phyloP scores from a whole-genome alignment of 2,329 filamentous ascomycete genomes.

The Mycocentrospora acerina region DNA sequence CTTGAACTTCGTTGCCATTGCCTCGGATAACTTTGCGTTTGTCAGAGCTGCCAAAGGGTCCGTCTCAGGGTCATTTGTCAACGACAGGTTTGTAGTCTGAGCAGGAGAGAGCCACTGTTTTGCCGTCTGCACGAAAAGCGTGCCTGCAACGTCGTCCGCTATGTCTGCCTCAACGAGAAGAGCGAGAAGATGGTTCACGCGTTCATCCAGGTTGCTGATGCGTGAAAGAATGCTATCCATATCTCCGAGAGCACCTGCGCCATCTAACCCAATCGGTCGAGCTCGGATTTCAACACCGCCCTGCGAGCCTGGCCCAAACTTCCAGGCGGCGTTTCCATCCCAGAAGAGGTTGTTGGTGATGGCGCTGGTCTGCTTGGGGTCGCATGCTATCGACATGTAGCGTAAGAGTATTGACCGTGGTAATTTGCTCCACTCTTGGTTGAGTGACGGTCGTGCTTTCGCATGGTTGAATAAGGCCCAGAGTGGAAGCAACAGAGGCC shows the following conservation, averaged over 20 bases:
- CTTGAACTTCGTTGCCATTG: conserved; percentile 63
- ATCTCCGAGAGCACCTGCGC: conserved; percentile 54
- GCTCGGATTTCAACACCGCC: conserved; percentile 56
- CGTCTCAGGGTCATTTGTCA: conserved; percentile 33
- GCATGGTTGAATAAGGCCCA: conserved; percentile 64
- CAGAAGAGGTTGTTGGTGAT: conserved; percentile 60
- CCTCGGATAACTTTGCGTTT: conserved; percentile 64
- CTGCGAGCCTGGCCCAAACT: conserved; percentile 49
- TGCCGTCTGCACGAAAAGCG: conserved; percentile 62
- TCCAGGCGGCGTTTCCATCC: conserved; percentile 57
- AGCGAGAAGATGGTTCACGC: conserved; percentile 24
- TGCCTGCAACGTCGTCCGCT: conserved; percentile 57
- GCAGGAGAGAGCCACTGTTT: conserved; percentile 55
- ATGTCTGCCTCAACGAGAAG: conserved; percentile 53
- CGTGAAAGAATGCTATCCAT: conserved; percentile 63
- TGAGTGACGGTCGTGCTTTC: conserved; percentile 29
- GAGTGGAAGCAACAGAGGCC: conserved; percentile 60
- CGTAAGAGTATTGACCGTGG: conserved; percentile 31
- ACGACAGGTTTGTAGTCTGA: conserved; percentile 8
- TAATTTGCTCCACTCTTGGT: conserved; percentile 28
- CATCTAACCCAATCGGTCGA: conserved; percentile 69
- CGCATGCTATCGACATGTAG: conserved; percentile 60
- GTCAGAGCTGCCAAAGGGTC: conserved; percentile 55
- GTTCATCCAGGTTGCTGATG: conserved; percentile 30
- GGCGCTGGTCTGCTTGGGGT: conserved; percentile 50